phyloP scores from a whole-genome alignment of 2,329 filamentous ascomycete species.

The Alternaria brassicae region DNA sequence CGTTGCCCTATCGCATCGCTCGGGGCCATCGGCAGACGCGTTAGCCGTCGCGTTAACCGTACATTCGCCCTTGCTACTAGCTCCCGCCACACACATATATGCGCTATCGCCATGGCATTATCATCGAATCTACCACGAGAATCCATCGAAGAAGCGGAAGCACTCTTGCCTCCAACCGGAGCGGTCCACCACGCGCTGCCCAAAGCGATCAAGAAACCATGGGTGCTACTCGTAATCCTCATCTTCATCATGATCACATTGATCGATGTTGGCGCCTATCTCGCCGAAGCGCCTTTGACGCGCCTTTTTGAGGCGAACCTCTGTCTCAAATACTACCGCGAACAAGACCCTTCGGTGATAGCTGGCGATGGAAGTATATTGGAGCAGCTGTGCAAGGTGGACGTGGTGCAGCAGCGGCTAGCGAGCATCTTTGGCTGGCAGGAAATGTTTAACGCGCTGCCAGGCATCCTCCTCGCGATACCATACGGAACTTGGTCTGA shows the following conservation, averaged over 20 bases:
- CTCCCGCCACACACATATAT: background rate
- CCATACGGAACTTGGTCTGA: slow-evolving; percentile 60
- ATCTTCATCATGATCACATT: slow-evolving; percentile 54
- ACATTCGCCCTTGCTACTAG: background rate
- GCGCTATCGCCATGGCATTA: slow-evolving; percentile 15
- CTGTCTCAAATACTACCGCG: slow-evolving; percentile 55
- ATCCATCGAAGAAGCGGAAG: slow-evolving; percentile 29
- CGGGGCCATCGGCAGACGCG: background rate
- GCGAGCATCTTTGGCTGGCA: slow-evolving; percentile 60
- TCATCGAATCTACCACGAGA: slow-evolving; percentile 12
- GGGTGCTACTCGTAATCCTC: slow-evolving; percentile 42
- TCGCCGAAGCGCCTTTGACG: slow-evolving; percentile 55
- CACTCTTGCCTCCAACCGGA: slow-evolving; percentile 25
- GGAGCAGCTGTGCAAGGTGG: slow-evolving; percentile 60
- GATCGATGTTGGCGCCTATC: slow-evolving; percentile 56
- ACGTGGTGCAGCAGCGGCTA: slow-evolving; percentile 57
- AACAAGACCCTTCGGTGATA: slow-evolving; percentile 54
- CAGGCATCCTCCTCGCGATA: slow-evolving; percentile 56
- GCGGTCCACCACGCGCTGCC: background rate
- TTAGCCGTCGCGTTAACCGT: background rate
- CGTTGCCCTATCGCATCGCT: background rate
- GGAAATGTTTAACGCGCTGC: slow-evolving; percentile 56
- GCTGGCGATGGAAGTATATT: slow-evolving; percentile 51
- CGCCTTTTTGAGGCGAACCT: slow-evolving; percentile 59
- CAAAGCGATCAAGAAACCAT: slow-evolving; percentile 36